Percentiles rank a stretch among this genome's conserved stretches.
Conservation (phyloP, 2,329 filamentous ascomycete genomes). For the Hypomyces rosellus region DNA sequence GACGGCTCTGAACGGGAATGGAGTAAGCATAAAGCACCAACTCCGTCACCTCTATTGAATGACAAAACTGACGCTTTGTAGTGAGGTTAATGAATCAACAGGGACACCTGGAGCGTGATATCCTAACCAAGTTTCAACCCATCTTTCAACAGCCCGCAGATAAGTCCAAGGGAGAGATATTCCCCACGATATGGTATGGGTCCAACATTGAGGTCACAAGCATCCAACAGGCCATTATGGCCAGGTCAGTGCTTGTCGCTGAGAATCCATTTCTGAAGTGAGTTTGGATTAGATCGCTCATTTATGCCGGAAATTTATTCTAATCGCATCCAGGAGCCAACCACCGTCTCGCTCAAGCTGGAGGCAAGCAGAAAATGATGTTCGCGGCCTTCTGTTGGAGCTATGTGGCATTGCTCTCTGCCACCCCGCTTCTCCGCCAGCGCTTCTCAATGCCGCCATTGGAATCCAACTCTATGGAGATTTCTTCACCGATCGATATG, state of each 20-base stretch:
- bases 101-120: slow-evolving; percentile 27
- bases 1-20: slow-evolving; percentile 30
- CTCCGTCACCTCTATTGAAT: neutral
- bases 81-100: slow-evolving; percentile 32
- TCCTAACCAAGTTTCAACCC: slow-evolving; percentile 27
- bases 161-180: slow-evolving; percentile 32
- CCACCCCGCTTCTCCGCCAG: slow-evolving; percentile 31
- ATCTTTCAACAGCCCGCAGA: slow-evolving; percentile 29
- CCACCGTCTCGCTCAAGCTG: slow-evolving; percentile 24
- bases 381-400: slow-evolving; percentile 31
- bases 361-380: slow-evolving; percentile 32
- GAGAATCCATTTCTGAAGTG: slow-evolving; percentile 33
- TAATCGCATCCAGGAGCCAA: slow-evolving; percentile 14
- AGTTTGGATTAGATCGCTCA: slow-evolving; percentile 2
- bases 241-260: slow-evolving; percentile 33
- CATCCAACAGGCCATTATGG: slow-evolving; percentile 34
- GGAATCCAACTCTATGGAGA: slow-evolving; percentile 37
- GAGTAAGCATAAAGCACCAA: slow-evolving; percentile 22
- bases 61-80: slow-evolving; percentile 9
- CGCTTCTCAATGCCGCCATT: slow-evolving; percentile 33
- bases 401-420: slow-evolving; percentile 35
- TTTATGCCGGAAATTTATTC: neutral
- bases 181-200: slow-evolving; percentile 34
- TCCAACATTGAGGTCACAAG: slow-evolving; percentile 35
- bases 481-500: slow-evolving; percentile 35